Percentiles rank a stretch among this genome's conserved stretches.
Evolutionary conservation across 2,329 filamentous ascomycete genomes (phyloP).

Genomic region (Phaeoacremonium minimum): DNA sequence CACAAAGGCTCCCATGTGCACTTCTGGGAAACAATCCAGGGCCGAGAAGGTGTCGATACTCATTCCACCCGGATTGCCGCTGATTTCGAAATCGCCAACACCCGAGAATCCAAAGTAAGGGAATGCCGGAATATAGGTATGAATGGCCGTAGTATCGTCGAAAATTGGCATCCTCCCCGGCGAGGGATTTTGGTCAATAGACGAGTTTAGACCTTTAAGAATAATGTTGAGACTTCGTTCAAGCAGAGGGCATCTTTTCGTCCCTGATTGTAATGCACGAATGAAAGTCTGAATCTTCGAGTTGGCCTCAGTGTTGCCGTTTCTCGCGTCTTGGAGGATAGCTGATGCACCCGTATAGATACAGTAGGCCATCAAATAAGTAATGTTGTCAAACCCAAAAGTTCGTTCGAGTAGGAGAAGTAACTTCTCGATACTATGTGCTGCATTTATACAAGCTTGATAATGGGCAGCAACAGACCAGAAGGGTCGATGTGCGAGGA

Average conservation of each 20-base stretch:
- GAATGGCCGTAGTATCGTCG: constrained; percentile 3
- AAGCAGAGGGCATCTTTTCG: constrained; percentile 18
- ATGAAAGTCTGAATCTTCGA: constrained; percentile 19
- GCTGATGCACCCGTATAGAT: constrained; percentile 24
- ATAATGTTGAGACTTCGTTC: constrained; percentile 25
- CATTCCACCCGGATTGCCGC: constrained; percentile 5
- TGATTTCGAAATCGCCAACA: not conserved
- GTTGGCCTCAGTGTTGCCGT: constrained; percentile 13
- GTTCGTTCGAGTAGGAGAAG: constrained; percentile 20
- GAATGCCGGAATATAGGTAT: constrained; percentile 14
- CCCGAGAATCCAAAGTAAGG: constrained; percentile 9
- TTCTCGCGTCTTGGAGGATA: constrained; percentile 19
- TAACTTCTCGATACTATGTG: constrained; percentile 19
- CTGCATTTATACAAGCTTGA: constrained; percentile 15
- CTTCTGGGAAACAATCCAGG: constrained; percentile 14
- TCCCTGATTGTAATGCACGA: constrained; percentile 16
- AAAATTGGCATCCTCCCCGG: not conserved
- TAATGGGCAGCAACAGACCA: constrained; percentile 14
- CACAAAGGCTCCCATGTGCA: constrained; percentile 6
- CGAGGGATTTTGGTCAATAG: not conserved
- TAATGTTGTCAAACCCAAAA: constrained; percentile 20
- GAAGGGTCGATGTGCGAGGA: constrained; percentile 20
- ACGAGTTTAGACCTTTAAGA: constrained; percentile 9
- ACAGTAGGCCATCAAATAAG: constrained; percentile 26
- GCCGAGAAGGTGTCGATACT: constrained; percentile 13